A percentile compares a stretch with the other conserved stretches of the same genome.
Conservation (phyloP, 371 early-diverging fungal genomes). For the Smittium culicis region DNA sequence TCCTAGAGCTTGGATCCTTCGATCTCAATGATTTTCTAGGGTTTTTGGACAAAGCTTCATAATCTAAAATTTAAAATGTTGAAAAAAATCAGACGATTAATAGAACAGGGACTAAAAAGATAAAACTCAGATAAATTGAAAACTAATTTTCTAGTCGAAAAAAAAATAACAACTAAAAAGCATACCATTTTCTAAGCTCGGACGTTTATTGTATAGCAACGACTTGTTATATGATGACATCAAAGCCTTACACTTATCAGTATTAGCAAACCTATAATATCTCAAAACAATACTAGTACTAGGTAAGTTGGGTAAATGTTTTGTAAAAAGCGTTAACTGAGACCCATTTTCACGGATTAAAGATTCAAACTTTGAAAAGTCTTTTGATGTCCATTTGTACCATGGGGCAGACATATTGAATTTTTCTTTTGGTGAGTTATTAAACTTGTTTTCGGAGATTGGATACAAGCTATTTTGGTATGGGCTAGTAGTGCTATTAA, state of each 20-base stretch:
- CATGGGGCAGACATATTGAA: not conserved
- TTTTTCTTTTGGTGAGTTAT: not conserved
- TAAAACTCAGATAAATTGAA: not conserved
- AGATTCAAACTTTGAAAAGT: conserved; percentile 48
- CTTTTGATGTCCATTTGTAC: conserved; percentile 43
- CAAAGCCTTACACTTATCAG: conserved; percentile 30
- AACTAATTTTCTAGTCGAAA: not conserved
- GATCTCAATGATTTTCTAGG: not conserved
- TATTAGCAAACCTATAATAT: conserved; percentile 34
- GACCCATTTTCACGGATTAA: conserved; percentile 52
- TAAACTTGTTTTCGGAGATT: not conserved
- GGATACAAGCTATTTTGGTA: not conserved
- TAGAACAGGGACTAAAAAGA: not conserved
- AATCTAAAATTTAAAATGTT: not conserved
- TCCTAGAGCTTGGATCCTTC: not conserved
- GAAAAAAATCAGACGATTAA: not conserved
- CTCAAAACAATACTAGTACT: conserved; percentile 15
- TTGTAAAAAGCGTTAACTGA: conserved; percentile 38
- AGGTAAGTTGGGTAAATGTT: not conserved
- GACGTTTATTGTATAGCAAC: not conserved
- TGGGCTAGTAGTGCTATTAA: not conserved
- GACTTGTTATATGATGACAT: conserved; percentile 18
- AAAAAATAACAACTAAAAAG: too few relatives aligned
- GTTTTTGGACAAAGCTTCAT: not conserved
- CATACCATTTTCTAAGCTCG: not conserved